Evolutionary conservation across 75 land plant species (phyloP).

Genomic region (Pinus taeda): DNA sequence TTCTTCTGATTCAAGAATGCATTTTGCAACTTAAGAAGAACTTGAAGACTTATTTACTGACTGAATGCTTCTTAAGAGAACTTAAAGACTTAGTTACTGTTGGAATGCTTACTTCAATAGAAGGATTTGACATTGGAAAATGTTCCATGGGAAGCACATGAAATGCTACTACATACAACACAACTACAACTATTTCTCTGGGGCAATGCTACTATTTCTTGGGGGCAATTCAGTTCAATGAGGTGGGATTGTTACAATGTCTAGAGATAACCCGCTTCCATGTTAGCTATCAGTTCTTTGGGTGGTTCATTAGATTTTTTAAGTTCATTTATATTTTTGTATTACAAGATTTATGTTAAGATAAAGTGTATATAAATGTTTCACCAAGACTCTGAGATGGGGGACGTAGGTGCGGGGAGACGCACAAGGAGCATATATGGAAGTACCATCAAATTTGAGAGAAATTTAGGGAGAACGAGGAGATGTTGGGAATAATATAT

Average conservation of each 20-base stretch:
- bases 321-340: background rate
- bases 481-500: too few species aligned
- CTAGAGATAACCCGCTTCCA: background rate
- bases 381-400: too few species aligned
- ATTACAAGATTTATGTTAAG: background rate
- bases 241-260: background rate
- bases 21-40: background rate
- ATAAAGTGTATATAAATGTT: background rate
- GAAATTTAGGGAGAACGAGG: too few species aligned
- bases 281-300: background rate
- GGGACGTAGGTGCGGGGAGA: too few species aligned
- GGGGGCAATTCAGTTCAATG: background rate
- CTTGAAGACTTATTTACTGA: too few species aligned
- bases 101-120: background rate
- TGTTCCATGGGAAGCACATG: background rate
- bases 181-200: background rate
- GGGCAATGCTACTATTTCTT: background rate
- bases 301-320: background rate
- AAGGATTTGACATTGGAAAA: background rate
- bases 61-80: too few species aligned
- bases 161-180: background rate
- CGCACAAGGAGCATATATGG: too few species aligned
- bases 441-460: too few species aligned
- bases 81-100: background rate
- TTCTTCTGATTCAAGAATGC: background rate